Base-by-base conservation (phyloP, 352 stramenopile species). In the Phytophthora tubulina region DNA sequence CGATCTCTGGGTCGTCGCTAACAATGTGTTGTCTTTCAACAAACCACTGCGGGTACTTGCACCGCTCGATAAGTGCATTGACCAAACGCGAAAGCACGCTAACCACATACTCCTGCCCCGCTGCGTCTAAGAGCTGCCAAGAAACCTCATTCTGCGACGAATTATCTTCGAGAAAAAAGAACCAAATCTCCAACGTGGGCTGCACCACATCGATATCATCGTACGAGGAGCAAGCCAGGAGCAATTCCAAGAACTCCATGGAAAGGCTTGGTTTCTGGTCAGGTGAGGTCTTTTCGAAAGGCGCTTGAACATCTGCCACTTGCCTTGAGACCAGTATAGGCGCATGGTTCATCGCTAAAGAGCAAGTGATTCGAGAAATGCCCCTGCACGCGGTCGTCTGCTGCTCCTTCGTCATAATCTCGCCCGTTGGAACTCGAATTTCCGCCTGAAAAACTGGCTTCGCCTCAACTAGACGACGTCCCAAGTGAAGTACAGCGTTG, bases 131-230 rank as follows among this genome's bases (percentile, higher is more conserved):
- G 36, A 89, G 52, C 17, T 82, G 65, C 57, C 72, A 79, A 45
- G 83, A 81, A 11, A 75, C 63, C 14, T 84, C 82, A 41, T 79
- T 79, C 52, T 88, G 73, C 3, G 50, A 62, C 4, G 75, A 64
- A 49, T 71, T 79, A n/a, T 81, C 74, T 57, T 96, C 89, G 9
- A 96, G 76, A n/a, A 96, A 82, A 53, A 94, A 94, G 73, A 93
- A 96, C 89, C 89, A 96, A 33, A 96, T 92, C 68, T 96, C 89
- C 33, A 96, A 76, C 32, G 88, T 96, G 13, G 84, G 84, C 44
- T 94, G 80, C 9, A 81, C 78, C 8, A 92, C 82, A 33, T 87
- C 73, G 9, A 78, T 56, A 35, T 93, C 77, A 13, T 73, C 45
- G 44, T 84, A 87, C 17, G 81, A 82, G 7, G 87, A 91, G 56